A percentile compares a stretch with the other conserved stretches of the same genome.
phyloP scores from a whole-genome alignment of 768 basidiomycete species.

The Boletus speciosus region DNA sequence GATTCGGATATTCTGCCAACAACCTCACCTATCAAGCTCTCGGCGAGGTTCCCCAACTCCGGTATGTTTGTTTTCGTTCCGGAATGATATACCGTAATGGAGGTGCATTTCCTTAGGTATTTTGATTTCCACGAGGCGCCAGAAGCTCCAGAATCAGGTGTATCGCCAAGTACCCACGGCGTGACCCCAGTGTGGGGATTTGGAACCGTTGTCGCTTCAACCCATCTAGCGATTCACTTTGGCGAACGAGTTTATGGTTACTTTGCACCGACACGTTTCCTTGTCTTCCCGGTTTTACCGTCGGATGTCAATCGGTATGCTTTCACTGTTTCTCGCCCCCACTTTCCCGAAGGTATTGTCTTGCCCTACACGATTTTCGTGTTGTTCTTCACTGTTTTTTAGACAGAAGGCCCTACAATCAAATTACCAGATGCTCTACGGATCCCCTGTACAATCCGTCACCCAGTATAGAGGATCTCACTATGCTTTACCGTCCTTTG shows the following conservation, averaged over 20 bases:
- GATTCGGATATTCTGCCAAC: conserved; percentile 71
- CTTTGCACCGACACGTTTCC: conserved; percentile 55
- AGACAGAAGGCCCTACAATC: conserved; percentile 70
- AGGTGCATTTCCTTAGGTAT: conserved; percentile 45
- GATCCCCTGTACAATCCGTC: conserved; percentile 55
- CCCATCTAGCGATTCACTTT: conserved; percentile 42
- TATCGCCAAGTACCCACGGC: conserved; percentile 52
- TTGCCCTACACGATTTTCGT: neutral
- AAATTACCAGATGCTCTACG: conserved; percentile 53
- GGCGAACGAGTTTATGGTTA: conserved; percentile 65
- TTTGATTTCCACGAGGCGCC: conserved; percentile 64
- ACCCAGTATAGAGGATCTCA: conserved; percentile 52
- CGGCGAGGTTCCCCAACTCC: conserved; percentile 41
- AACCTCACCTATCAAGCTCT: conserved; percentile 67
- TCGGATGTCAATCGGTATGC: conserved; percentile 48
- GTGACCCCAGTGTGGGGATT: conserved; percentile 74
- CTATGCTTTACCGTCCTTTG: conserved; percentile 68
- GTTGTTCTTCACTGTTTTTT: neutral
- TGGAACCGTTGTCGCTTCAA: conserved; percentile 51
- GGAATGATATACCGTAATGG: neutral
- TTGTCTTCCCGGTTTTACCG: conserved; percentile 50
- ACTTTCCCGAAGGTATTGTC: conserved; percentile 53
- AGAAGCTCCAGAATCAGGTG: conserved; percentile 24
- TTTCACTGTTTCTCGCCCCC: conserved; percentile 58
- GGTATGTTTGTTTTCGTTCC: conserved; percentile 20